A percentile compares a stretch with the other conserved stretches of the same genome.
phyloP scores from a whole-genome alignment of 306 rosid species.

The Lathyrus oleraceus region DNA sequence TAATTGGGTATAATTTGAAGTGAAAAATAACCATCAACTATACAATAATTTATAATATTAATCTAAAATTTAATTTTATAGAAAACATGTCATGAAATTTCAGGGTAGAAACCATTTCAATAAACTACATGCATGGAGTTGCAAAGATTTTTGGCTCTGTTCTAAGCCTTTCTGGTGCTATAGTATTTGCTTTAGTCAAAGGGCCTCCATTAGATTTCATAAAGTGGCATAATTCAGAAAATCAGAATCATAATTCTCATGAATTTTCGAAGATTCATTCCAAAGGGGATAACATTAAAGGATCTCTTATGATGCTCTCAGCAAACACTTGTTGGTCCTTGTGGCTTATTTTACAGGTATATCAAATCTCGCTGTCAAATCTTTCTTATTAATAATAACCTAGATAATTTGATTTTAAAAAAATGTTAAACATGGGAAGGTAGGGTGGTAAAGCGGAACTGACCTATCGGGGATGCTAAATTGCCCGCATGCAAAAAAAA shows the following conservation, averaged over 20 bases:
- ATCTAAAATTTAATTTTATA: background rate
- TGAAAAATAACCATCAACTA: background rate
- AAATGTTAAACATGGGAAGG: too few species aligned
- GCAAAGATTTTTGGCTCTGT: conserved; percentile 77
- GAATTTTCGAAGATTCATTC: conserved; percentile 27
- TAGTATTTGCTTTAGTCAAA: conserved; percentile 69
- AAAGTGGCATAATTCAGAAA: conserved; percentile 41
- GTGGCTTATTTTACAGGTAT: conserved; percentile 92
- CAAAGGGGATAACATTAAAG: conserved; percentile 55
- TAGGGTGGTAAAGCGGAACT: too few species aligned
- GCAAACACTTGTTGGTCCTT: conserved; percentile 80
- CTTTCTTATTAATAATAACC: background rate
- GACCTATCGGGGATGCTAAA: too few species aligned
- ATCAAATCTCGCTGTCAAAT: background rate
- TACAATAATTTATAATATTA: background rate
- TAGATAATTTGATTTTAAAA: background rate
- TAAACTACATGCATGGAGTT: conserved; percentile 54
- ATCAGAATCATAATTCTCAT: conserved; percentile 24
- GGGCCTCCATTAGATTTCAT: conserved; percentile 65
- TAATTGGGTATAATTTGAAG: conserved; percentile 51
- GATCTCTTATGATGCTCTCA: conserved; percentile 73
- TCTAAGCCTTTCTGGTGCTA: conserved; percentile 70
- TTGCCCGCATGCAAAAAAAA: too few species aligned
- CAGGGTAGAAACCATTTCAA: conserved; percentile 71
- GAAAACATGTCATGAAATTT: conserved; percentile 15